Evolutionary conservation across 108 stramenopile genomes (phyloP), one percentile per base, ranked within the genome.

Genomic region (Stephanodiscus minutulus): DNA sequence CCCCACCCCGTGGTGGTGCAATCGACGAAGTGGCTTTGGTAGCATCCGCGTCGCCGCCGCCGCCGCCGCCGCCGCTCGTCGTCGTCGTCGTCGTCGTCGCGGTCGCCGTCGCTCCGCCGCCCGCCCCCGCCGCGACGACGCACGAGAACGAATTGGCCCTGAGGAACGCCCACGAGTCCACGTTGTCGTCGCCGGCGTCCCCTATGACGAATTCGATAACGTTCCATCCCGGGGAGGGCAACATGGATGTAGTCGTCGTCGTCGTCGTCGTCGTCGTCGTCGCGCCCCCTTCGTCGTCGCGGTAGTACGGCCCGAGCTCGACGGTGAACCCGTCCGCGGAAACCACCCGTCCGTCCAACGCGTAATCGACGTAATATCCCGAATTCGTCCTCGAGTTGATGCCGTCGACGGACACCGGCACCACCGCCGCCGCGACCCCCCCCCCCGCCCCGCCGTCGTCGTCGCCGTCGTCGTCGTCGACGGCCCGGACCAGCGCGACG

Each of bases 101-200:
- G 5, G 35, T 36, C 39, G 7, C 39, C 43, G 12, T 3, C 13
- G 12, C 13, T 15, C 43, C 11, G 12, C 15, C 43, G 15, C 13
- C 43, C 13, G 0, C 43, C 43, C 13, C 43, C 43, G 13, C 15
- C 43, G 43, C 43, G 15, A 15, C 11, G 7, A 36, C 41, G 27
- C 65, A 66, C 36, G 65, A 20, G 24, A 66, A 52, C 20, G 47
- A 48, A 15, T 31, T 31, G 22, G 65, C 65, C 10, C 24, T 49
- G 2, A 66, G 22, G 15, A 66, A 21, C 27, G 46, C 50, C 65
- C 65, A 66, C 39, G 65, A 66, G 41, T 66, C 65, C 11, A 66
- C 48, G 28, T 36, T 50, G 1, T 11, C 50, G 28, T 66, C 65
- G 0, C 35, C 48, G 6, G 53, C 47, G 17, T 66, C 65, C 7